Evolutionary conservation across 2,329 filamentous ascomycete species (phyloP).

Genomic region (Cercospora beticola): DNA sequence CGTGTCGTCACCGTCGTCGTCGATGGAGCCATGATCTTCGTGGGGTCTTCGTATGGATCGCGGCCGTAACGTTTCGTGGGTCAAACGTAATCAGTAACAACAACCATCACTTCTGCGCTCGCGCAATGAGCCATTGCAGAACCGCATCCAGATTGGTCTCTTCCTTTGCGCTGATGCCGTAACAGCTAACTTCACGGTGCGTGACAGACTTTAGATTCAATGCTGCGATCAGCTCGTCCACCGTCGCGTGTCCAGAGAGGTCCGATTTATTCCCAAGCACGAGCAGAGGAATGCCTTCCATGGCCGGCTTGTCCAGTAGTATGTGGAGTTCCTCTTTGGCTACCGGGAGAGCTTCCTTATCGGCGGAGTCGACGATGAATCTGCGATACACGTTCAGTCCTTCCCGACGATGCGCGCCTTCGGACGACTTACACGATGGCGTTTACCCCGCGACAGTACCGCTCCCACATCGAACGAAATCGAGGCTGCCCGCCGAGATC

Average conservation of each 20-base stretch:
- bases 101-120: conserved; percentile 64
- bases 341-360: conserved; percentile 73
- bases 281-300: conserved; percentile 86
- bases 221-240: conserved; percentile 92
- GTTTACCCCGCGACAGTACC: conserved; percentile 95
- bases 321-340: conserved; percentile 91
- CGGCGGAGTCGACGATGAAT: conserved; percentile 96
- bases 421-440: conserved; percentile 72
- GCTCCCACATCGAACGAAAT: conserved; percentile 98
- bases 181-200: conserved; percentile 94
- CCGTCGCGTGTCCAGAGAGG: conserved; percentile 81
- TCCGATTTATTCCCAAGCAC: conserved; percentile 98
- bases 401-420: neutral
- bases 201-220: conserved; percentile 86
- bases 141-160: conserved; percentile 98
- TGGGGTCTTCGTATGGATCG: conserved; percentile 20
- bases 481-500: conserved; percentile 95
- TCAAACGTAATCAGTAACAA: conserved; percentile 14
- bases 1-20: conserved; percentile 12
- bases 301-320: conserved; percentile 77
- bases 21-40: conserved; percentile 20
- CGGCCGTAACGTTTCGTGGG: conserved; percentile 26
- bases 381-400: conserved; percentile 40
- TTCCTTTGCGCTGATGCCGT: conserved; percentile 97
- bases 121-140: conserved; percentile 91